Base-by-base conservation (phyloP, 768 basidiomycete species). In the Serendipita vermifera region DNA sequence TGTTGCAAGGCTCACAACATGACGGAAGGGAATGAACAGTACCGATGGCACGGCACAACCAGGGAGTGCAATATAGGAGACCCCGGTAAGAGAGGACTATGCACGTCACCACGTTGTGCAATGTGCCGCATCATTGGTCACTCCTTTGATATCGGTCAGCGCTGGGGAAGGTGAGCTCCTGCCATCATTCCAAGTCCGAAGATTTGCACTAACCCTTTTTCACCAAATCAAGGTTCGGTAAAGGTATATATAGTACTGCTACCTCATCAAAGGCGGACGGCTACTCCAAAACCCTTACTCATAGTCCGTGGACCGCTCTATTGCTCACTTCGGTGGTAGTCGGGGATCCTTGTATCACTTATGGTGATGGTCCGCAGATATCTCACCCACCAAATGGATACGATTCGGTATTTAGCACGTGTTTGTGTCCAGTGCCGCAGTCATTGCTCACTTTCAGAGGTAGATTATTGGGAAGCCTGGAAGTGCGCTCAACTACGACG, bases 221-320 rank as follows among this genome's bases (percentile, higher is more conserved):
- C 13, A 35, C 33, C 13, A 17, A 56, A 17, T 26, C 60, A n/a
- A 79, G 82, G 59, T 84, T 85, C 64, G 82, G 82, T n/a, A 72
- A 71, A 4, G 83, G 82, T 2, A 82, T 85, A 38, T 85, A 85
- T 63, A 79, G 78, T 1, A 80, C 80, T 13, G 63, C 76, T 2
- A 81, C 80, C 63, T 82, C 82, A 13, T 83, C 81, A 4, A 84
- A 82, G 65, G 81, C 83, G 32, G 81, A 84, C 57, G 82, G 83
- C 62, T 85, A 84, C 62, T 66, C 70, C 17, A 58, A 63, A 39
- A 81, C 75, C 59, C 63, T 67, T 11, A 69, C 74, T 20, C 65
- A 72, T 40, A 64, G 68, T 27, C 71, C 75, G 14, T 69, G 74
- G 55, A 76, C 78, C 20, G 76, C 77, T 14, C 66, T 81, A 58